phyloP scores from a whole-genome alignment of 164 flowering plant genomes.

The Warburgia ugandensis region DNA sequence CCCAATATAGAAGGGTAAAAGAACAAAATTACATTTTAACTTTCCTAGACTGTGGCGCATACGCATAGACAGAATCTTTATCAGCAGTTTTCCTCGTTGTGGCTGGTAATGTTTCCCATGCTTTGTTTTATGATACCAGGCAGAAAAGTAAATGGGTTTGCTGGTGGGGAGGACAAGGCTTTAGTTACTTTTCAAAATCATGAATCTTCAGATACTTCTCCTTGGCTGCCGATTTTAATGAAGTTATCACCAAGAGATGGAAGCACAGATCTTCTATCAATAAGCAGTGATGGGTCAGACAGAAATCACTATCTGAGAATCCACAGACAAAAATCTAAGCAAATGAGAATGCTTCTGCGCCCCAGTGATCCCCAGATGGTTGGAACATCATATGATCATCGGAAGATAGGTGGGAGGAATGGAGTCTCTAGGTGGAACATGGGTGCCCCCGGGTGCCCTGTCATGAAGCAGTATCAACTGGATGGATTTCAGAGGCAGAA shows the following conservation, averaged over 20 bases:
- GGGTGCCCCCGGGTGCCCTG: conserved; percentile 38
- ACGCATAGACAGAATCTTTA: too few species aligned
- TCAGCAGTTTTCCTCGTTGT: not conserved
- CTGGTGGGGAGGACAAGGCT: conserved; percentile 48
- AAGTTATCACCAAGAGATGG: conserved; percentile 54
- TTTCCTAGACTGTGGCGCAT: too few species aligned
- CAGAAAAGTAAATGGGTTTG: conserved; percentile 51
- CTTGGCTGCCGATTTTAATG: conserved; percentile 34
- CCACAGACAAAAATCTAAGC: conserved; percentile 47
- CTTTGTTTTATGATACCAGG: conserved; percentile 31
- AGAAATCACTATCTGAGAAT: conserved; percentile 35
- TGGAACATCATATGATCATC: conserved; percentile 24
- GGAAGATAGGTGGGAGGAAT: conserved; percentile 34
- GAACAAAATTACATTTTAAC: too few species aligned
- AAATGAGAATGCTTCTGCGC: conserved; percentile 26
- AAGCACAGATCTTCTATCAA: conserved; percentile 29
- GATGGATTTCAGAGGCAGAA: conserved; percentile 30
- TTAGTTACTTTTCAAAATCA: conserved; percentile 24
- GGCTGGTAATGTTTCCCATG: not conserved
- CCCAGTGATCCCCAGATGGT: conserved; percentile 24
- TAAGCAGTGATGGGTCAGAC: conserved; percentile 41
- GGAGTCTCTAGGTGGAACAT: conserved; percentile 35
- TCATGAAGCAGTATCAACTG: conserved; percentile 26
- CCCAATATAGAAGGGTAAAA: too few species aligned
- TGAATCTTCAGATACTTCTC: conserved; percentile 51